Evolutionary conservation across 1,139 yeast species (phyloP).

Genomic region (Suhomyces bokatorum): DNA sequence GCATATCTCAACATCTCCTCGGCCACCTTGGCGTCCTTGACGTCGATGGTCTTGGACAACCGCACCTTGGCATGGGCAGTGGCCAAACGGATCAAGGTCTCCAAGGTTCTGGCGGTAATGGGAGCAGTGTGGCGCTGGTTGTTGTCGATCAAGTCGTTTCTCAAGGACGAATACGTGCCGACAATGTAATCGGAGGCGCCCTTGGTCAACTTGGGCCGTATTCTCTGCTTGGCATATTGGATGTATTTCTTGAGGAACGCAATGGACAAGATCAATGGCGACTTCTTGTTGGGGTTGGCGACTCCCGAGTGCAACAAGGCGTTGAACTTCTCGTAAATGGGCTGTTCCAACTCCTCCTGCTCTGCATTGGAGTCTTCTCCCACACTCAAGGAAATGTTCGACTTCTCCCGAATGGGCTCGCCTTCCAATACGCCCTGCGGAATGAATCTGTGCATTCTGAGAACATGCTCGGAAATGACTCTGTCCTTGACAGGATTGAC

Average conservation of each 20-base stretch:
- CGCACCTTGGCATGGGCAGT: conserved; percentile 98
- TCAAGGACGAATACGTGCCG: conserved; percentile 70
- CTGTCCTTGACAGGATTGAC: conserved; percentile 84
- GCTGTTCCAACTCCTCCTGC: conserved; percentile 52
- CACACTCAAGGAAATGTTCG: conserved; percentile 70
- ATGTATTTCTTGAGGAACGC: conserved; percentile 88
- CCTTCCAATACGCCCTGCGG: conserved; percentile 94
- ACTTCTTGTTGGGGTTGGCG: conserved; percentile 36
- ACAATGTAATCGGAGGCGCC: conserved; percentile 84
- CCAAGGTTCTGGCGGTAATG: conserved; percentile 96
- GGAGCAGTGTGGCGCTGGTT: conserved; percentile 88
- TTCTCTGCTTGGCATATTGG: conserved; percentile 90
- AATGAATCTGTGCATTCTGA: conserved; percentile 87
- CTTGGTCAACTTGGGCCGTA: conserved; percentile 76
- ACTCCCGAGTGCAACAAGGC: conserved; percentile 84
- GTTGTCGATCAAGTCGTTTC: conserved; percentile 75
- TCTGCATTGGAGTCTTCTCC: conserved; percentile 59
- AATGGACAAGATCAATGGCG: conserved; percentile 71
- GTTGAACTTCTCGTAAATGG: conserved; percentile 79
- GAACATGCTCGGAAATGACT: conserved; percentile 88
- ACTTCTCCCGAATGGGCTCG: conserved; percentile 83
- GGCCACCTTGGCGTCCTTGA: conserved; percentile 82
- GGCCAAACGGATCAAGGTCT: conserved; percentile 90
- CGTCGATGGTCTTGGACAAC: conserved; percentile 70
- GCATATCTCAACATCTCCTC: conserved; percentile 84